Evolutionary conservation across 768 basidiomycete genomes (phyloP).

Genomic region (Russula emetica): DNA sequence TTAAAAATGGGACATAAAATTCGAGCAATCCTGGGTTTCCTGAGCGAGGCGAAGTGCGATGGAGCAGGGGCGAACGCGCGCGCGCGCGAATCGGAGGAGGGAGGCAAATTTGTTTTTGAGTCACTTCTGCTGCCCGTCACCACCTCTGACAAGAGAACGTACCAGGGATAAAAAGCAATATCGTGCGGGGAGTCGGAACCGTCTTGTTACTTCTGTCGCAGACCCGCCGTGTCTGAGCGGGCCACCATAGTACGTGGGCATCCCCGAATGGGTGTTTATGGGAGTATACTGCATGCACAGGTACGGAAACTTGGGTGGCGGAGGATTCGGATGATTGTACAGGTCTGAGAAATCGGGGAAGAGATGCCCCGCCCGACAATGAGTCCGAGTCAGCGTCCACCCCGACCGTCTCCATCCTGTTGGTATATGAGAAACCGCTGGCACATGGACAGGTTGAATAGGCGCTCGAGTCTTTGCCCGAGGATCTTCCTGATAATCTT

Average conservation of each 20-base stretch:
- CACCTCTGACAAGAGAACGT: not conserved
- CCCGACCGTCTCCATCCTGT: not conserved
- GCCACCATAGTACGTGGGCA: constrained; percentile 55
- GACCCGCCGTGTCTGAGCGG: constrained; percentile 28
- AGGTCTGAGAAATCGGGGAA: constrained; percentile 28
- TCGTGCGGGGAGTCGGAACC: constrained; percentile 2
- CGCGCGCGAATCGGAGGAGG: not conserved
- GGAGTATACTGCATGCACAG: constrained; percentile 33
- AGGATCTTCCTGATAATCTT: no score
- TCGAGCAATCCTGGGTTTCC: constrained; percentile 58
- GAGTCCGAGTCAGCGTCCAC: not conserved
- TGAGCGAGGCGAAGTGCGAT: constrained; percentile 25
- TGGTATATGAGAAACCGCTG: not conserved
- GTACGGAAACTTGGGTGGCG: constrained; percentile 2
- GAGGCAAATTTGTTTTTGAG: not conserved
- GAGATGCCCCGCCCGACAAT: not conserved
- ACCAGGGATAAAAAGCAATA: constrained; percentile 26
- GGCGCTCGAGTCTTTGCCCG: not conserved
- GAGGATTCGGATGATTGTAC: constrained; percentile 1
- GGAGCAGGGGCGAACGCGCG: not conserved
- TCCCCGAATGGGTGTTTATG: constrained; percentile 40
- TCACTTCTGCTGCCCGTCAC: not conserved
- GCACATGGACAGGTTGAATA: not conserved
- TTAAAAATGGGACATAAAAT: constrained; percentile 66
- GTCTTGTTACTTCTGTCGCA: not conserved